Evolutionary conservation across 352 stramenopile genomes (phyloP), one percentile per base, ranked within the genome.

Genomic region (Phytophthora hibernalis): DNA sequence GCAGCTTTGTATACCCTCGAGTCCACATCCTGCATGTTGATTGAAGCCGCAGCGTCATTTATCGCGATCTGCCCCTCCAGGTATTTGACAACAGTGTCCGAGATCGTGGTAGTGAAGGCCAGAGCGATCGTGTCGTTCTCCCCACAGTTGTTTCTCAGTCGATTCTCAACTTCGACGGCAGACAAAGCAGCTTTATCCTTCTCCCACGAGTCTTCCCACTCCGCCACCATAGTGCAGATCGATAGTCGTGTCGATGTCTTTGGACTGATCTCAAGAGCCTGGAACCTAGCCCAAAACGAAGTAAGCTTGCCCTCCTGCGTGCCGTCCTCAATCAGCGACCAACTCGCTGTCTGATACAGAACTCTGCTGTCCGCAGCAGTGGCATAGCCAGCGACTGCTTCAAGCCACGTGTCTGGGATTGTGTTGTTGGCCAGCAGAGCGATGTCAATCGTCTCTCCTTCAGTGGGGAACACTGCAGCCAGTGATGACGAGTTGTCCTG

Each of bases 281-380:
- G 42, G 30, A 83, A 81, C 18, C 72, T 69, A 5, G 68, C 72
- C 72, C 72, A 83, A 28, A 47, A 64, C 33, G 70, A 65, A 2
- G 50, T 51, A 0, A 77, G 33, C 10, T 45, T 44, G 53, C 61
- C 52, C 18, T 54, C n/a, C 22, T 69, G 16, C 31, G 30, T 20
- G 26, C 62, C 62, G 31, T 76, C 48, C 24, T 72, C 62, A 26
- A 76, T 16, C 26, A 76, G 28, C 4, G 35, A 30, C 68, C 62
- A 76, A 12, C 22, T 54, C 13, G 44, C 31, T 45, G 55, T 49
- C 18, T 69, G 55, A 22, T 62, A 76, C 22, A 72, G 8, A 8
- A 72, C 38, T 40, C 52, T 45, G 12, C n/a, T 62, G 28, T 61
- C 45, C 8, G 50, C 68, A 37, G 47, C 42, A 42, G 26, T 18